Conservation (phyloP, 169 alveolate genomes). For the Cyclospora cayetanensis region DNA sequence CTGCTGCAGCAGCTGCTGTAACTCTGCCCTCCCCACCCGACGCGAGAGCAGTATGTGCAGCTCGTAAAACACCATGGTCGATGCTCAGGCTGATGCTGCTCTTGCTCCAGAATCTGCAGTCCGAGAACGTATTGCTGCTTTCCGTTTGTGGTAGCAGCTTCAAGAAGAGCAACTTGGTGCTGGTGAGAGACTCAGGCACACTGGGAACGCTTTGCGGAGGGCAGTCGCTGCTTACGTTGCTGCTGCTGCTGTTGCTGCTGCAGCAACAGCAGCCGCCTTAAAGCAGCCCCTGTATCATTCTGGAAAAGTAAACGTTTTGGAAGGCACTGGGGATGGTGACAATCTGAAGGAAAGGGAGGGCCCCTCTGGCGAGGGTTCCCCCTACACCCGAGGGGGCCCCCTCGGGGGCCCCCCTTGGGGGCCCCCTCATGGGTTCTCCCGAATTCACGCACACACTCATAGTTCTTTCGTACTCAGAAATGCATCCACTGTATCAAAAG, state of each 20-base stretch:
- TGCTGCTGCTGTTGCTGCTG: neutral
- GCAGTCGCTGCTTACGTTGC: neutral
- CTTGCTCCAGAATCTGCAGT: neutral
- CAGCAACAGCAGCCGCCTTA: too few relatives aligned
- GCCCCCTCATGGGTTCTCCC: too few relatives aligned
- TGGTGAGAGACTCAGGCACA: too few relatives aligned
- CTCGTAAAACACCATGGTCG: slow-evolving; percentile 51
- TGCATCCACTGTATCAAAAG: too few relatives aligned
- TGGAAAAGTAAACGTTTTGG: too few relatives aligned
- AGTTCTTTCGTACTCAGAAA: too few relatives aligned
- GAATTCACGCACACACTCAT: too few relatives aligned
- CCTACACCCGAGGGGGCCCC: neutral
- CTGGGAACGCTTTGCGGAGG: too few relatives aligned
- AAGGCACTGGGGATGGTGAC: neutral
- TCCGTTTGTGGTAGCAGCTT: neutral
- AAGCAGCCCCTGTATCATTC: too few relatives aligned
- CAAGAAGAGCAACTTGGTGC: too few relatives aligned
- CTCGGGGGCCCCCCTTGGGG: neutral
- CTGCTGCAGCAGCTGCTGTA: slow-evolving; percentile 46
- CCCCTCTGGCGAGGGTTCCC: neutral
- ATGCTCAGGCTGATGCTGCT: slow-evolving; percentile 1
- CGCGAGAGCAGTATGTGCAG: neutral
- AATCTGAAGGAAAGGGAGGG: neutral
- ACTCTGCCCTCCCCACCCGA: slow-evolving; percentile 26
- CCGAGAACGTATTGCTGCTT: neutral